Evolutionary conservation across 2,329 filamentous ascomycete genomes (phyloP), one percentile per base, ranked within the genome.

Genomic region (Sclerotinia minor): DNA sequence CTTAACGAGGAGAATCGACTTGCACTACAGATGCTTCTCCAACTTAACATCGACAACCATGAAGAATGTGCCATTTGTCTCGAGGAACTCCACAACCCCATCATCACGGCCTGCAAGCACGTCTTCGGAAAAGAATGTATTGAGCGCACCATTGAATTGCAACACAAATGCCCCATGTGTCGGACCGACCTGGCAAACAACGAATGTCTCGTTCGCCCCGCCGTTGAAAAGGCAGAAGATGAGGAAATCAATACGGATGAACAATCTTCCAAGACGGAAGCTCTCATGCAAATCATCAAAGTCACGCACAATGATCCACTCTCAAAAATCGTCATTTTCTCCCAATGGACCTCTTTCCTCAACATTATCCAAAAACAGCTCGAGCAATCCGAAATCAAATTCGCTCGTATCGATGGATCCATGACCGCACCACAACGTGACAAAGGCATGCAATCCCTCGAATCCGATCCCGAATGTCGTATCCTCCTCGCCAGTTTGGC

Each of bases 51-150:
- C 66, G 92, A 96, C 71, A 89, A 83, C 57, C 90, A 92, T 70
- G 93, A 96, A 73, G 89, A 94, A 69, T 97, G 94, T 74, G 83
- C 91, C 0, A 85, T 97, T 64, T 97, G 94, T 77, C 85, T 94
- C 44, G 92, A 96, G 41, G 80, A 82, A 0, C 82, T 94, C 3
- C 86, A 87, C 35, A 81, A 85, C 4, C 92, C 93, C 0, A 87
- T 95, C 64, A 96, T 97, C 73, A 96, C 92, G 0, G 86, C 88
- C 59, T 97, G 93, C 79, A 92, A 91, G 35, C 93, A 97, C 77
- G 82, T 88, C 1, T 97, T 93, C 77, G 93, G 92, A 72, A 82
- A 81, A 29, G 79, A 81, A 5, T 97, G 94, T 76, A 92, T 97
- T 70, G 82, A 87, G 64, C 85, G 86, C 71, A 89, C 91, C 61